A percentile compares a stretch with the other conserved stretches of the same genome.
These are phyloP conservation scores for Fagus crenata DNA, from an alignment of 306 rosid species.

Conservation along the genomic window DNA sequence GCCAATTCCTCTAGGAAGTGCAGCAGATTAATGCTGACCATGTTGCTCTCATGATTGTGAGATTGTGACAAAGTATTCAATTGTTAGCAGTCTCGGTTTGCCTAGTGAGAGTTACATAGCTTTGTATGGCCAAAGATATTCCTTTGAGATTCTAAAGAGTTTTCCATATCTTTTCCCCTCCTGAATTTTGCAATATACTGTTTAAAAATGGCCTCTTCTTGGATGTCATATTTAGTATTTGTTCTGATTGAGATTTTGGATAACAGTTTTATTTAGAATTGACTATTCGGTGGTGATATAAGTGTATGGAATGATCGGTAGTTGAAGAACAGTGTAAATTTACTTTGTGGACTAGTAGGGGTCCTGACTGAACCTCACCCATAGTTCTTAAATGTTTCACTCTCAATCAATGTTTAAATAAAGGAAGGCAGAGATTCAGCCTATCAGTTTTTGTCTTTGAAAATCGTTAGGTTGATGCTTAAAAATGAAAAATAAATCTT, in stretches of 20 bases:
- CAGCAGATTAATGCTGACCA: background rate
- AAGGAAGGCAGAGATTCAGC: background rate
- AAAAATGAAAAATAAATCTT: background rate
- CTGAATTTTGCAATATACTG: too few species aligned
- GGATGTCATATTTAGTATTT: background rate
- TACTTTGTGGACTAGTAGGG: background rate
- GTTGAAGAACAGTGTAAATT: background rate
- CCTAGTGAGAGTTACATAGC: background rate
- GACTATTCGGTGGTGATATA: background rate
- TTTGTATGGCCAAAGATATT: conserved; percentile 5
- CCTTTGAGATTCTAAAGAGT: background rate
- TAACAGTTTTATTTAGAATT: background rate
- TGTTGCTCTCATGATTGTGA: background rate
- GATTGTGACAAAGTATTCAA: background rate
- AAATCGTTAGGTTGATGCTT: too few species aligned
- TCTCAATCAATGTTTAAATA: too few species aligned
- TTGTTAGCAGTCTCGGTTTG: background rate
- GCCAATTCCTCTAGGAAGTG: conserved; percentile 4
- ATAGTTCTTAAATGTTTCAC: background rate
- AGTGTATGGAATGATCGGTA: background rate
- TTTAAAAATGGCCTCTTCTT: background rate
- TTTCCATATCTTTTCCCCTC: background rate
- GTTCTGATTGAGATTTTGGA: background rate
- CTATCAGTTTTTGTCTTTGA: background rate
- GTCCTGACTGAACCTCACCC: background rate